Percentiles rank a stretch among this genome's conserved stretches.
These are phyloP conservation scores for Pseudevernia furfuracea DNA, from an alignment of 495 filamentous ascomycete species.

Conservation along the genomic window DNA sequence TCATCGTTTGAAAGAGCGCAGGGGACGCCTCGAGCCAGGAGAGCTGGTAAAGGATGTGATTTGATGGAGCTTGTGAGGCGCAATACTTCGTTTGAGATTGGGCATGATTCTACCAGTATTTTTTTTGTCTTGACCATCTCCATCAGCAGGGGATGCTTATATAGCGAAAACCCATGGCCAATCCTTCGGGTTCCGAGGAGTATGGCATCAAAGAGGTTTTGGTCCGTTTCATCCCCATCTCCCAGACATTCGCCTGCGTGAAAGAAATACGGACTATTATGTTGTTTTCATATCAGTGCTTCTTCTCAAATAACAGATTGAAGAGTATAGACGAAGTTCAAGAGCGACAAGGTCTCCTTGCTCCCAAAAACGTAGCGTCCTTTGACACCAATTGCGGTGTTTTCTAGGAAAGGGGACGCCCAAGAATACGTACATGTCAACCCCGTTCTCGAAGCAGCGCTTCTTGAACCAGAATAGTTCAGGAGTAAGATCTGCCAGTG, in stretches of 20 bases:
- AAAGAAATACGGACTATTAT: slow-evolving; percentile 69
- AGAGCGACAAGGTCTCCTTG: background rate
- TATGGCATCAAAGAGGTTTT: slow-evolving; percentile 86
- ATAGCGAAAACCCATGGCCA: slow-evolving; percentile 79
- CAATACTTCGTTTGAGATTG: slow-evolving; percentile 77
- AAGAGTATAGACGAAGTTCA: background rate
- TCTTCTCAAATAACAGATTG: background rate
- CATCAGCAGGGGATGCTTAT: slow-evolving; percentile 84
- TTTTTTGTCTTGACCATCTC: slow-evolving; percentile 80
- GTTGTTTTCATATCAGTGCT: background rate
- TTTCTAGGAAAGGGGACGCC: background rate
- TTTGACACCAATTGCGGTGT: background rate
- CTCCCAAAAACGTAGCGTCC: background rate
- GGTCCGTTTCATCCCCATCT: slow-evolving; percentile 64
- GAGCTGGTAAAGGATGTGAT: slow-evolving; percentile 71
- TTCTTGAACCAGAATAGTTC: slow-evolving; percentile 90
- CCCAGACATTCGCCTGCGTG: slow-evolving; percentile 83
- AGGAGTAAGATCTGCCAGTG: slow-evolving; percentile 68
- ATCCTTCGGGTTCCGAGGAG: slow-evolving; percentile 82
- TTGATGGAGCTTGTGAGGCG: slow-evolving; percentile 69
- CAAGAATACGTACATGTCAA: slow-evolving; percentile 51
- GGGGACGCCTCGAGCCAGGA: slow-evolving; percentile 75
- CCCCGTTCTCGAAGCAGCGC: slow-evolving; percentile 63
- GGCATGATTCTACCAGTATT: slow-evolving; percentile 81
- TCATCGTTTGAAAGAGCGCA: slow-evolving; percentile 79